Evolutionary conservation across 2,329 filamentous ascomycete species (phyloP), one percentile per base, ranked within the genome.

Genomic region (Neodidymelliopsis sp.): DNA sequence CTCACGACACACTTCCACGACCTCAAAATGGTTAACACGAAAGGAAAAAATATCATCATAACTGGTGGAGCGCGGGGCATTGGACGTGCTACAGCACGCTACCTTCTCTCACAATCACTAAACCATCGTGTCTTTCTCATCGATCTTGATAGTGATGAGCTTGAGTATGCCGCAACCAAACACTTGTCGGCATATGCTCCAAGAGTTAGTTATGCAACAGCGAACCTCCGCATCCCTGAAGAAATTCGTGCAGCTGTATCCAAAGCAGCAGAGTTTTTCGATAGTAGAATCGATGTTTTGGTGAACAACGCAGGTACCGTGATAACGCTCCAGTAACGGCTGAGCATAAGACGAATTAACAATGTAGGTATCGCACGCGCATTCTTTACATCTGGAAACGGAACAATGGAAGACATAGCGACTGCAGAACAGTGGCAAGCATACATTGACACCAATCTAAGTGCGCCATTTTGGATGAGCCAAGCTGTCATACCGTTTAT

Each of bases 51-150:
- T 41, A 64, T 66, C 35, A 63, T 75, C 57, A 68, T 74, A 43
- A 72, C 70, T 15, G 75, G 75, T 22, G 75, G 69, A 22, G 75
- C 74, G 2, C 67, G 72, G 40, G 77, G 76, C 28, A 75, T 79
- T 42, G 76, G 77, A 30, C 71, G 76, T 37, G 71, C 66, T 40
- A 66, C 76, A 34, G 68, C 74, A 25, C 73, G 76, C 10, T 71
- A 74, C 44, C 71, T 79, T 18, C 69, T 74, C 19, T 54, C 61
- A 2, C 53, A 58, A 12, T 54, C 67, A 18, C 53, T 58, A 6
- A 72, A 74, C 29, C 72, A 78, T 64, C 70, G 70, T 19, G 68
- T 79, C 39, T 75, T 75, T 56, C 69, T 78, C 24, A 62, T 79
- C 36, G 76, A 79, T 48, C 66, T 74, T 48, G 71, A 79, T 54